Evolutionary conservation across 768 basidiomycete species (phyloP).

Genomic region (Amanita pseudoporphyria): DNA sequence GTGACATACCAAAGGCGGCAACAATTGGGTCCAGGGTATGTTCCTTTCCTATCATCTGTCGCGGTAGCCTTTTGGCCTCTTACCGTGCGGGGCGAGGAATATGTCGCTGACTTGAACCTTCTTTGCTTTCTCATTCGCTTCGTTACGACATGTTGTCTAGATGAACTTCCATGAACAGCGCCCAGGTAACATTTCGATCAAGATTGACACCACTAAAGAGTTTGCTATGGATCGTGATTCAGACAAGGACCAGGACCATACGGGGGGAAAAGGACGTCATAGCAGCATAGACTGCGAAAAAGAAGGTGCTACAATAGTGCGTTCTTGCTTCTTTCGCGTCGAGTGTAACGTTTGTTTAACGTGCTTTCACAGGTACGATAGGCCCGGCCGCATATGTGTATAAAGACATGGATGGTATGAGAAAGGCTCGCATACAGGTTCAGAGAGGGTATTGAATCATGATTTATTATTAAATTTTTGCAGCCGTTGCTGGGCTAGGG

Average conservation of each 20-base stretch:
- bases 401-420: too few species aligned
- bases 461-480: neutral
- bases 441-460: too few species aligned
- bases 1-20: constrained; percentile 27
- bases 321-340: neutral
- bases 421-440: too few species aligned
- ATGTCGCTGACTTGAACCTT: constrained; percentile 1
- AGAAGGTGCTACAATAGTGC: neutral
- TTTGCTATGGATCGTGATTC: constrained; percentile 27
- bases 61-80: constrained; percentile 1
- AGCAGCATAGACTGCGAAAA: constrained; percentile 5
- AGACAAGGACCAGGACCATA: constrained; percentile 20
- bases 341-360: neutral
- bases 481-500: neutral
- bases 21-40: constrained; percentile 23
- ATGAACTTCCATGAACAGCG: constrained; percentile 17
- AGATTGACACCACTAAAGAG: constrained; percentile 45
- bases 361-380: neutral
- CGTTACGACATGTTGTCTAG: neutral
- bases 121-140: neutral
- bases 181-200: constrained; percentile 41
- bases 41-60: constrained; percentile 2
- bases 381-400: too few species aligned
- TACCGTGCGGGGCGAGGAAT: constrained; percentile 5
- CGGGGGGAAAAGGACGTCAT: neutral